Evolutionary conservation across 306 rosid species (phyloP), one percentile per base, ranked within the genome.

Genomic region (Pyrus betulifolia): DNA sequence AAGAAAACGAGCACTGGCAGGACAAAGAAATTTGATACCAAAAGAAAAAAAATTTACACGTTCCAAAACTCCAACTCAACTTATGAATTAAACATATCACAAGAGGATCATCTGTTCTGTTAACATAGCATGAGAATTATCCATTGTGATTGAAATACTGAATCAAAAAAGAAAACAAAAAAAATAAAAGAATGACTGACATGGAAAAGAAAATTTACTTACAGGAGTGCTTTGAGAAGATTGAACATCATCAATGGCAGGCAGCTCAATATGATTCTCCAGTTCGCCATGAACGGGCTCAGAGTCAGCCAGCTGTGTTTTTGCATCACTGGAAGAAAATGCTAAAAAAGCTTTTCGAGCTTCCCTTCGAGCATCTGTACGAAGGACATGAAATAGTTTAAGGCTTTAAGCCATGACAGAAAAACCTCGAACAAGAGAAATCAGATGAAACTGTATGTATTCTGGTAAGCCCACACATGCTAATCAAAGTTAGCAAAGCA

Each of bases 271-370:
- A 69, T 79, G 65, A 79, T 52, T 78, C 71, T 78, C 86, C 61
- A 42, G 35, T 69, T 83, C 88, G 63, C 63, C 84, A 80, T 79
- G 69, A 59, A 76, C 59, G 42, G 85, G 74, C 71, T 83, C 90
- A 33, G 87, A 82, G 67, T 84, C 85, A 9, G 88, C 69, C 66
- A 65, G 67, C 57, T 84, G 75, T 23, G 78, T 73, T 74, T 85
- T 85, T 5, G 70, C 79, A 76, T 86, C 93, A 79, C 82, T 94
- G 11, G 88, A 81, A 74, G 97, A 87, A 84, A 95, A 86, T 80
- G 97, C 97, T 80, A 95, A 70, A 76, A 95, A 89, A 76, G 99
- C 99, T 88, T 87, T 90, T 25, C 97, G 89, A 12, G 92, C 99
- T 83, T 90, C 96, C 83, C 99, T 85, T 66, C 89, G 87, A 58